Evolutionary conservation across 306 rosid genomes (phyloP).

Genomic region (Purshia tridentata): DNA sequence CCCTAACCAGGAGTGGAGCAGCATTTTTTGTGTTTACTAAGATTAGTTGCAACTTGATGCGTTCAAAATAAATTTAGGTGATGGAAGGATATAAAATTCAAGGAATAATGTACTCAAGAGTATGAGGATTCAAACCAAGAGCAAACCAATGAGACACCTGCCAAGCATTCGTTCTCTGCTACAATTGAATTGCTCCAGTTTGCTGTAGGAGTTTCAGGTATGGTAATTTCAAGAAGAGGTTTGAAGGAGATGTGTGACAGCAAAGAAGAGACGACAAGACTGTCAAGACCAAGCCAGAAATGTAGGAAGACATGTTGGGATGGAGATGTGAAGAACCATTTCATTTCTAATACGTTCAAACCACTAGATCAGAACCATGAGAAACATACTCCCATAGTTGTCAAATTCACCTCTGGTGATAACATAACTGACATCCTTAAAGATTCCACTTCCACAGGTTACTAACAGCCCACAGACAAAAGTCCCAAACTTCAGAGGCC

Average conservation of each 20-base stretch:
- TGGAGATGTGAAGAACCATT: neutral
- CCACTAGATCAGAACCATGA: neutral
- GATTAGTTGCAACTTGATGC: constrained; percentile 13
- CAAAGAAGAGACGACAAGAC: neutral
- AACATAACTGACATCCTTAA: neutral
- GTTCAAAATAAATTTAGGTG: constrained; percentile 9
- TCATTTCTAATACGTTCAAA: neutral
- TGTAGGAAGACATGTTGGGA: neutral
- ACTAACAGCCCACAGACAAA: neutral
- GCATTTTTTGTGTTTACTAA: neutral
- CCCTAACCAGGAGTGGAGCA: constrained; percentile 20
- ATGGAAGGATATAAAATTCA: neutral
- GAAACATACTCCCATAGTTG: neutral
- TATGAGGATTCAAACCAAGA: neutral
- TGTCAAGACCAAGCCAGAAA: neutral
- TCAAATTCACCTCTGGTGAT: neutral
- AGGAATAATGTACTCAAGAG: neutral
- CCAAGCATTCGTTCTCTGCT: too few species aligned
- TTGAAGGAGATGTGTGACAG: neutral
- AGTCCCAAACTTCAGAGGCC: neutral
- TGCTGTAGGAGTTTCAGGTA: neutral
- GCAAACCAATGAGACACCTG: neutral
- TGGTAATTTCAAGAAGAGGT: neutral
- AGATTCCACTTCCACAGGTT: neutral
- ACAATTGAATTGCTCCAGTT: too few species aligned